Evolutionary conservation across 495 filamentous ascomycete genomes (phyloP).

Genomic region (Haplographium delicatum): DNA sequence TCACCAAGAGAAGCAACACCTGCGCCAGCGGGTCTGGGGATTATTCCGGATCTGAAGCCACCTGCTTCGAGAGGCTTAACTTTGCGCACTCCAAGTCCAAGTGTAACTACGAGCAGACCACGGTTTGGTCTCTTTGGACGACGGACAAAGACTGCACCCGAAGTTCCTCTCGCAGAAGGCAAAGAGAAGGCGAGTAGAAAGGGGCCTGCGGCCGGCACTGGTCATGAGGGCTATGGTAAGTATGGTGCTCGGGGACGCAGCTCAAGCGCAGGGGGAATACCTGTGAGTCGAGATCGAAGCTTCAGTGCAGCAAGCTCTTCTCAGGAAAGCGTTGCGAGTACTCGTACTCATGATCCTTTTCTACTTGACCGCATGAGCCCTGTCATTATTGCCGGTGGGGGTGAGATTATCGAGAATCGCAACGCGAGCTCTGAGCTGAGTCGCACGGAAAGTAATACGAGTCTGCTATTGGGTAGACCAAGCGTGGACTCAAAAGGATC

Average conservation of each 20-base stretch:
- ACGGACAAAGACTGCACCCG: conserved; percentile 61
- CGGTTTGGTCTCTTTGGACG: conserved; percentile 76
- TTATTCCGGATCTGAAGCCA: conserved; percentile 23
- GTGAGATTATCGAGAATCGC: conserved; percentile 53
- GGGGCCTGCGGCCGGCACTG: conserved; percentile 87
- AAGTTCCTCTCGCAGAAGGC: conserved; percentile 41
- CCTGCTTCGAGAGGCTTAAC: conserved; percentile 18
- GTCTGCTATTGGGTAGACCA: conserved; percentile 39
- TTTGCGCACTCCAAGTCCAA: conserved; percentile 44
- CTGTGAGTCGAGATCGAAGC: conserved; percentile 41
- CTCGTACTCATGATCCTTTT: conserved; percentile 41
- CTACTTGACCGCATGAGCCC: conserved; percentile 76
- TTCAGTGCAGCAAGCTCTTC: conserved; percentile 35
- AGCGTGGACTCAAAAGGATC: conserved; percentile 45
- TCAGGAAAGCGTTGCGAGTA: conserved; percentile 41
- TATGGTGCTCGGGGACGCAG: conserved; percentile 59
- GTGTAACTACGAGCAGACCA: conserved; percentile 33
- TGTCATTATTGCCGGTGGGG: conserved; percentile 80
- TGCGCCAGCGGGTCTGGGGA: conserved; percentile 30
- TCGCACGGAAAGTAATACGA: conserved; percentile 61
- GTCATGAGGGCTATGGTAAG: conserved; percentile 91
- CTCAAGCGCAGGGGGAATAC: conserved; percentile 39
- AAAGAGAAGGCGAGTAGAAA: conserved; percentile 58
- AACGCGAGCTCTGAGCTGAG: conserved; percentile 48
- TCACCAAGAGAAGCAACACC: conserved; percentile 39